A percentile compares a stretch with the other conserved stretches of the same genome.
Evolutionary conservation across 2,329 filamentous ascomycete species (phyloP).

Genomic region (Sordariomycetes sp.): DNA sequence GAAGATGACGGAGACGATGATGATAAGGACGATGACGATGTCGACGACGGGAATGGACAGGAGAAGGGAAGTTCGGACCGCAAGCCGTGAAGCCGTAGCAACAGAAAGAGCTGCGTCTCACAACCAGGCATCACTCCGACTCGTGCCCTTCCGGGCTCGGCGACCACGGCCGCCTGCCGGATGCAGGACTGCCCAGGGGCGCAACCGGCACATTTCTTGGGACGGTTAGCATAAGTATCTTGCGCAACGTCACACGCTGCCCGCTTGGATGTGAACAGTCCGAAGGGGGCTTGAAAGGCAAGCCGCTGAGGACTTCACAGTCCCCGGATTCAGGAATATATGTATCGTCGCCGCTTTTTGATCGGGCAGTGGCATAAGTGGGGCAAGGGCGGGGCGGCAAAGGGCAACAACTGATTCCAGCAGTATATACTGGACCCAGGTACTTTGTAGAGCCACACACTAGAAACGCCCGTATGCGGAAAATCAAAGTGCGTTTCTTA

Average conservation of each 20-base stretch:
- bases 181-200: no score
- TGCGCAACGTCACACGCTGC: no score
- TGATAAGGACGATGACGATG: slow-evolving; percentile 20
- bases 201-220: no score
- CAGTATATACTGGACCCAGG: background rate
- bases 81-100: background rate
- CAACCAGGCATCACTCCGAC: background rate
- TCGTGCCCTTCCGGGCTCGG: no score
- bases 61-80: background rate
- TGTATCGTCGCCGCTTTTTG: background rate
- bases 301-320: no score
- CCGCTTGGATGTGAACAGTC: no score
- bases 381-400: background rate
- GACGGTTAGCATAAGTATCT: no score
- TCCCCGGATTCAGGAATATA: no score
- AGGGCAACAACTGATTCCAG: background rate
- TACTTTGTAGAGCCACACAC: background rate
- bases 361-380: background rate
- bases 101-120: background rate
- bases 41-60: slow-evolving; percentile 1
- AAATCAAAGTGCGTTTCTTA: background rate
- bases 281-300: no score
- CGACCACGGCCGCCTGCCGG: no score
- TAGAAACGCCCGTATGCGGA: background rate
- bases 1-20: slow-evolving; percentile 47